Evolutionary conservation across 352 stramenopile genomes (phyloP), one percentile per base, ranked within the genome.

Genomic region (Phytophthora hybrid): DNA sequence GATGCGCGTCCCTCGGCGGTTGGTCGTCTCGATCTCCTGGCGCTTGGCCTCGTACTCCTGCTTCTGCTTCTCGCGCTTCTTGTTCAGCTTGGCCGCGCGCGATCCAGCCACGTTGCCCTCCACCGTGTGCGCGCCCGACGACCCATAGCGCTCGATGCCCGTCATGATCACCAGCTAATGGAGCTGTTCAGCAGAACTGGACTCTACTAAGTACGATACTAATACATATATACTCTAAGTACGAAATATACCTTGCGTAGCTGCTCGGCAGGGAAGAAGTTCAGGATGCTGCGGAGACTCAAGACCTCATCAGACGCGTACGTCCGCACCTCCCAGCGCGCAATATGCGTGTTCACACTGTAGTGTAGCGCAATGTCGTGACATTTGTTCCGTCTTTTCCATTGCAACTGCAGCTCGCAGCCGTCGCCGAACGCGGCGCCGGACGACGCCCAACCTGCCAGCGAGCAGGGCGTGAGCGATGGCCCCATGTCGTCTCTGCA

Each of bases 51-150:
- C 93, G 71, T 98, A 99, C 46, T 98, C 94, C 69, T 95, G 79
- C 77, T 99, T 86, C 72, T 99, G 93, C 65, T 94, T 82, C 63
- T 98, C 88, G 3, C 97, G 93, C 81, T 99, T 81, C 76, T 98
- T 97, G 13, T 91, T 94, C 41, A 99, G 82, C 14, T 80, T 74
- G 4, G 97, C 96, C 1, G 98, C 98, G 14, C 96, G 91, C 16
- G 84, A 77, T 9, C 98, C 98, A 9, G 96, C 92, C 39, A 99
- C 82, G 72, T 98, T 99, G 14, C 98, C 98, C 85, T 99, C 98
- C 37, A 99, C 95, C 18, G 98, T 99, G 78, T 99, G 92, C 63
- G 97, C 94, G 55, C 97, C 97, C 3, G 97, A 84, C 16, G 86
- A 89, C 13, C 88, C 89, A 75, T 95, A 94, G 37, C 86, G 86